Evolutionary conservation across 805 yeast species (phyloP), one percentile per base, ranked within the genome.

Genomic region (Saccharomycopsis sp.): DNA sequence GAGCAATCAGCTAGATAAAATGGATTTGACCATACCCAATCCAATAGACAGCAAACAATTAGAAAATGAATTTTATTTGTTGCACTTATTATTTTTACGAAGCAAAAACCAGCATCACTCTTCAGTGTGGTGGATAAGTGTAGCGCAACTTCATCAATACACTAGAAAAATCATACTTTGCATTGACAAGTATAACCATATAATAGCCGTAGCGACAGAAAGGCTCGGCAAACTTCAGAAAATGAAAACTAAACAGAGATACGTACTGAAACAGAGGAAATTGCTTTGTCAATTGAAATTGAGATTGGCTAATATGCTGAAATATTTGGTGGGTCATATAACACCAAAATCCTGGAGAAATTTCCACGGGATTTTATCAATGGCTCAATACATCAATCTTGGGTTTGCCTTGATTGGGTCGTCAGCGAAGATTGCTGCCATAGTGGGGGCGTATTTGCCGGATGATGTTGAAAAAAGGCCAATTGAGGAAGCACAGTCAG

Each of bases 351-450:
- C 73, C 37, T 74, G 66, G 59, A 64, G 61, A 51, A 65, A 66
- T 31, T 74, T 75, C 54, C 70, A 70, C 57, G 64, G 72, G 1
- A 65, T 77, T 2, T 60, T 77, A 8, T 70, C 71, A 4, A 58
- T 68, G 38, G 81, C 79, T 1, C 81, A 77, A 52, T 77, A 72
- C 50, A 61, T 75, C 6, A 67, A 70, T 13, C 54, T 77, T n/a
- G 83, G 81, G 2, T 63, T 77, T 52, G 66, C 72, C 0, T 54
- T 77, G 41, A 55, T 75, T 3, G 81, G 74, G 0, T 47, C 60
- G 19, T 48, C 66, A 22, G 60, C 75, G 9, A 62, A 64, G 36
- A 50, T 72, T 6, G 54, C 59, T 34, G 27, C 45, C 3, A 31
- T 58, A 11, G 19, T 27, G 16, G 23, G 5, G 20, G 36, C 23